Evolutionary conservation across 768 basidiomycete genomes (phyloP), one percentile per base, ranked within the genome.

Genomic region (Trametes gibbosa): DNA sequence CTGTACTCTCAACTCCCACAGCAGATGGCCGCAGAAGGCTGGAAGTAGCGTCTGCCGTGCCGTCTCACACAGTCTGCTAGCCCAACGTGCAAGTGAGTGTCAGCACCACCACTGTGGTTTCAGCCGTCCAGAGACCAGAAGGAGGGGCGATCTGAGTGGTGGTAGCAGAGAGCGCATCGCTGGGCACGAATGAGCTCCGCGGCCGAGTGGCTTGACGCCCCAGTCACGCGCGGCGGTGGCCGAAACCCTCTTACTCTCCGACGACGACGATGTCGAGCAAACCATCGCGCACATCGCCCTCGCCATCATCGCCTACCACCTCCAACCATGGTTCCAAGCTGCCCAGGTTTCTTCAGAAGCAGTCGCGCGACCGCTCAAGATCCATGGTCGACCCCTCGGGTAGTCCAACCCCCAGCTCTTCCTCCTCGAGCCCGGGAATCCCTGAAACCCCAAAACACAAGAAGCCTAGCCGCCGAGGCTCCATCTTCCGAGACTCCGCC

Each of bases 311-410:
- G 43, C 76, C 81, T 25, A 68, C 73, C 39, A 69, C 73, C 42
- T 68, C 74, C 25, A 67, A 66, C 42, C 77, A 76, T 66, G 62
- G 72, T 53, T 82, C 84, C 35, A 88, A 86, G 70, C 73, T 89
- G 5, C 77, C 85, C 68, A 87, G 81, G 68, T 87, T 89, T 66
- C 76, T 89, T 9, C 84, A 87, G 68, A 88, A 86, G 61, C 79
- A 82, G 66, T 68, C 72, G 32, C 79, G 86, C 45, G 86, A 87
- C 73, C 76, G 86, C 61, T 81, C 83, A 21, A 83, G 78, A 73
- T 83, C 85, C 23, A 71, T 79, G 69, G 67, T 72, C 56, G 76
- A 78, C 62, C 67, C 77, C 37, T 63, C 66, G 34, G 69, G 67
- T 62, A 74, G 71, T 37, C 70, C 70, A 53, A 73, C 74, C 55